Evolutionary conservation across 495 filamentous ascomycete species (phyloP).

Genomic region (Penicillium canescens): DNA sequence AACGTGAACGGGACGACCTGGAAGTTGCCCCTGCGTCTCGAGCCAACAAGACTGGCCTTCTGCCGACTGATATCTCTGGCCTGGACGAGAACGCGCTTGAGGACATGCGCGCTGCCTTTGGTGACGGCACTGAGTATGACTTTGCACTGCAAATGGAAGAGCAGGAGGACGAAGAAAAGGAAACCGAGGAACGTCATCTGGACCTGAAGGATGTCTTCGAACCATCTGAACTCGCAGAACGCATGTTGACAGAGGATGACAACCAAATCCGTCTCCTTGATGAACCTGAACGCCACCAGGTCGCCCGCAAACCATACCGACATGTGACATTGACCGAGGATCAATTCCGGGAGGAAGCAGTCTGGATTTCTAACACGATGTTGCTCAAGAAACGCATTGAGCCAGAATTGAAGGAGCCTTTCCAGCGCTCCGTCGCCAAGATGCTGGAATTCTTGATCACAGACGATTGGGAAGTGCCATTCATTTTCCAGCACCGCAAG

Average conservation of each 20-base stretch:
- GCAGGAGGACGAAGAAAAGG: conserved; percentile 63
- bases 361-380: conserved; percentile 88
- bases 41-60: conserved; percentile 57
- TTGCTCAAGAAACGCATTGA: conserved; percentile 78
- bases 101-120: conserved; percentile 94
- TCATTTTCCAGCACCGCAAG: conserved; percentile 96
- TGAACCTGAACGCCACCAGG: conserved; percentile 91
- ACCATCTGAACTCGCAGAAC: conserved; percentile 88
- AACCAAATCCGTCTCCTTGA: conserved; percentile 83
- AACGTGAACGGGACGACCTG: conserved; percentile 77
- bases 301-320: conserved; percentile 84
- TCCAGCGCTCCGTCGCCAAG: conserved; percentile 83
- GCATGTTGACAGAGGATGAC: conserved; percentile 92
- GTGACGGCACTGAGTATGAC: conserved; percentile 90
- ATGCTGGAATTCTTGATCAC: conserved; percentile 94
- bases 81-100: conserved; percentile 89
- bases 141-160: conserved; percentile 89
- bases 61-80: conserved; percentile 66
- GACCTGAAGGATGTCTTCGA: conserved; percentile 98
- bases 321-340: conserved; percentile 73
- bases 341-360: conserved; percentile 82
- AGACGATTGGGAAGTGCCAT: conserved; percentile 92
- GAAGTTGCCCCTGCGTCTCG: conserved; percentile 77
- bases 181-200: conserved; percentile 69
- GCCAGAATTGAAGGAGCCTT: conserved; percentile 70